Conservation (phyloP, 129 eudicot species). For the Artemisia tridentata region DNA sequence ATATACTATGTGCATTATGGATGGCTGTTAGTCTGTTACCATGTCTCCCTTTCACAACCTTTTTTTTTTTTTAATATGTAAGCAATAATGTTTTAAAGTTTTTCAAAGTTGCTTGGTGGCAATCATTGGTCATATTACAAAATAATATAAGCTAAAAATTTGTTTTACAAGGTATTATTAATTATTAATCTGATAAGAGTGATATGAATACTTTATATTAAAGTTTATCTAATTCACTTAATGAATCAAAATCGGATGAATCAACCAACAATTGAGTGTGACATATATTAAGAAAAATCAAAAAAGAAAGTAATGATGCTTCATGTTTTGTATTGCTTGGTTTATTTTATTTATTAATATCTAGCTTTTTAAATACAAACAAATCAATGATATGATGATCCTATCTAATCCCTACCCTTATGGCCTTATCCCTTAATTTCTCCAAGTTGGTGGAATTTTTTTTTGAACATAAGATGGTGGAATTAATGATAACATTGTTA, state of each 20-base stretch:
- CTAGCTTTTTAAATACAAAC: conserved; percentile 14
- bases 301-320: conserved; percentile 8
- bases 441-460: conserved; percentile 30
- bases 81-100: conserved; percentile 22
- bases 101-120: conserved; percentile 16
- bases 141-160: neutral
- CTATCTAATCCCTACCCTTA: conserved; percentile 19
- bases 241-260: too few relatives aligned
- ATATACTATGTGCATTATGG: conserved; percentile 8
- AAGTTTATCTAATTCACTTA: too few relatives aligned
- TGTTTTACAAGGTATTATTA: too few relatives aligned
- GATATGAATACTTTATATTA: too few relatives aligned
- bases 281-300: neutral
- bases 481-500: conserved; percentile 22
- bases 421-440: conserved; percentile 23
- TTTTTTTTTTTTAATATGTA: neutral
- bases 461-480: conserved; percentile 36
- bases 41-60: conserved; percentile 18
- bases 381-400: conserved; percentile 34
- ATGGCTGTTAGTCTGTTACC: conserved; percentile 14
- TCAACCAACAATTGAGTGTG: neutral
- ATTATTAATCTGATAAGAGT: too few relatives aligned
- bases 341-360: conserved; percentile 13
- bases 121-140: conserved; percentile 12
- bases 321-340: neutral